Evolutionary conservation across 176 grass and related monocot species (phyloP), one percentile per base, ranked within the genome.

Genomic region (Aegilops umbellulata): DNA sequence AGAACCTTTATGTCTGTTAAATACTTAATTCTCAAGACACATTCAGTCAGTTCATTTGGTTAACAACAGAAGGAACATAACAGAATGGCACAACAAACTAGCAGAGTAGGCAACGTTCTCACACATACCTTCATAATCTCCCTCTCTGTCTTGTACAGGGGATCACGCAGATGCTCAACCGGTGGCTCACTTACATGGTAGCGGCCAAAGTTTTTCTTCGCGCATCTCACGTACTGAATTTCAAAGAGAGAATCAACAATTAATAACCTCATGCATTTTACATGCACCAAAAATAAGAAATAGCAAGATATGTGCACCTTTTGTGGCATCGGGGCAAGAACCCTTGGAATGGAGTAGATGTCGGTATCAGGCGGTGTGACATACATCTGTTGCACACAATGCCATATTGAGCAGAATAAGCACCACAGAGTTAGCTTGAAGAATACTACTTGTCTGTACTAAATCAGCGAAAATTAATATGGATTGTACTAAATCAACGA

Each of bases 161-260:
- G 91, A 89, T 93, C 90, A 30, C 88, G 83, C 74, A 89, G 76
- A 57, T 78, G 82, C 58, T 95, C 92, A 53, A 94, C 90, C 9
- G 97, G 90, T 46, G 97, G 97, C 76, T 98, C 97, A 7, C 79
- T 95, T 34, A 95, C 92, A 23, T 98, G 80, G 82, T 88, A 95
- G 36, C 85, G 29, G 2, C 88, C 90, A 65, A 90, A 98, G 63
- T 90, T 83, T 85, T 90, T 92, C 82, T 95, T 94, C 2, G 85
- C 65, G 46, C 97, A 95, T 16, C 94, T 88, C 30, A 92, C 77
- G 1, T 89, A 94, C 97, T 96, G 49, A 72, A 67, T 80, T 83
- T 60, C 61, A 87, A 85, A 23, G 62, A 85, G 47, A 79, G 27
- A 84, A 65, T 9, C 10, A 86, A 79, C 46, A 44, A 63, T 57